These are phyloP conservation scores for Acacia melanoxylon DNA, from an alignment of 306 rosid genomes.

Conservation along the genomic window DNA sequence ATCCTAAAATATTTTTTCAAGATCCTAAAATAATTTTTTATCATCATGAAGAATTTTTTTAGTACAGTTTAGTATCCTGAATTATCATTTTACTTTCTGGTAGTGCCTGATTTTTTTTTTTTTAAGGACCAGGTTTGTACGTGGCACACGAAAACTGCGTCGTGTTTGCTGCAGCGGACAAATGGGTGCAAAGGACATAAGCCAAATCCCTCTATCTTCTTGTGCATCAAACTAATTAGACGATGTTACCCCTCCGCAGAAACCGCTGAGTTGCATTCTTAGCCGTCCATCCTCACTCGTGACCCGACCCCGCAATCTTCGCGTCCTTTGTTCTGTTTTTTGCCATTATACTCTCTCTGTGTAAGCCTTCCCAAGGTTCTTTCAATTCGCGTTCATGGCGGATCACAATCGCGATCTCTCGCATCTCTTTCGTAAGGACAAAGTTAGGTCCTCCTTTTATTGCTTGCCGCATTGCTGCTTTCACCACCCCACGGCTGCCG, in stretches of 20 bases:
- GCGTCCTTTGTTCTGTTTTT: neutral
- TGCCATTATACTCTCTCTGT: neutral
- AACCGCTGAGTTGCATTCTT: neutral
- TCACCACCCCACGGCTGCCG: conserved; percentile 18
- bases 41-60: too few species aligned
- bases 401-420: conserved; percentile 36
- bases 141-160: too few species aligned
- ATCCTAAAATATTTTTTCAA: too few species aligned
- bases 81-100: too few species aligned
- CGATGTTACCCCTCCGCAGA: neutral
- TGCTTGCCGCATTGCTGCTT: conserved; percentile 43
- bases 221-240: neutral
- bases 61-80: too few species aligned
- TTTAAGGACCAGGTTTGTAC: too few species aligned
- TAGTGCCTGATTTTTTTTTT: too few species aligned
- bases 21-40: too few species aligned
- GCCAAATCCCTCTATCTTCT: too few species aligned
- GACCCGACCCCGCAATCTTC: neutral
- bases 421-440: conserved; percentile 43
- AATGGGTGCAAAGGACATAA: too few species aligned
- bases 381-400: conserved; percentile 32
- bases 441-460: conserved; percentile 43
- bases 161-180: too few species aligned
- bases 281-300: neutral
- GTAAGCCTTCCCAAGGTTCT: neutral